Evolutionary conservation across 768 basidiomycete species (phyloP).

Genomic region (Cyclocybe cylindracea): DNA sequence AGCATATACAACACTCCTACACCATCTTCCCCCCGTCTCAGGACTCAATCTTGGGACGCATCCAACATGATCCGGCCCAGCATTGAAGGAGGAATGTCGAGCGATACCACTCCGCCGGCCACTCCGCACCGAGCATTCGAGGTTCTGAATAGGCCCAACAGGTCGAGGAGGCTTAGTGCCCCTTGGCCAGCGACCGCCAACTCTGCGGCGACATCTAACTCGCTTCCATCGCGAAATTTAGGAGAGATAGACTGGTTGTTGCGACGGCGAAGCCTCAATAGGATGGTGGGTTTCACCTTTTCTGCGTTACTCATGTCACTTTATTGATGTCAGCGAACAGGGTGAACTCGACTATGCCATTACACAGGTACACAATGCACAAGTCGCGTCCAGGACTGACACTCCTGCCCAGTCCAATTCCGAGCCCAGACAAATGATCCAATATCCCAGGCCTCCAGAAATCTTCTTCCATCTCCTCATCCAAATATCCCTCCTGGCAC

Average conservation of each 20-base stretch:
- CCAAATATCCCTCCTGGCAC: conserved; percentile 58
- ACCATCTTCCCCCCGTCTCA: conserved; percentile 42
- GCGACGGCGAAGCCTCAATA: conserved; percentile 68
- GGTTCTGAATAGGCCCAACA: conserved; percentile 49
- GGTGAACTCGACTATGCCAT: conserved; percentile 73
- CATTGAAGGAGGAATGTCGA: conserved; percentile 46
- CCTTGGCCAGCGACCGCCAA: conserved; percentile 27
- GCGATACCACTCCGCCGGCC: conserved; percentile 45
- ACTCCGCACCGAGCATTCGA: conserved; percentile 46
- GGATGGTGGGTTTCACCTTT: conserved; percentile 52
- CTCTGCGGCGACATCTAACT: conserved; percentile 13
- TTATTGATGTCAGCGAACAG: conserved; percentile 37
- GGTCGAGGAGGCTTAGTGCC: conserved; percentile 32
- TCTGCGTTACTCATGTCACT: conserved; percentile 5
- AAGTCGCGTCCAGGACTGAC: conserved; percentile 38
- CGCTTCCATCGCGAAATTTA: conserved; percentile 49
- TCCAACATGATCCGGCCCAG: conserved; percentile 40
- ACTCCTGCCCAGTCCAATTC: conserved; percentile 19
- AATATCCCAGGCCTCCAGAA: conserved; percentile 28
- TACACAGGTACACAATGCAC: conserved; percentile 56
- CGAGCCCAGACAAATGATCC: conserved; percentile 15
- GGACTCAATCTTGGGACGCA: conserved; percentile 53
- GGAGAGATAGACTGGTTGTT: conserved; percentile 81
- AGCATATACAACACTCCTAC: conserved; percentile 42
- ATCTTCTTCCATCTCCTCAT: conserved; percentile 49